Evolutionary conservation across 257 asterid species (phyloP).

Genomic region (Sherardia arvensis): DNA sequence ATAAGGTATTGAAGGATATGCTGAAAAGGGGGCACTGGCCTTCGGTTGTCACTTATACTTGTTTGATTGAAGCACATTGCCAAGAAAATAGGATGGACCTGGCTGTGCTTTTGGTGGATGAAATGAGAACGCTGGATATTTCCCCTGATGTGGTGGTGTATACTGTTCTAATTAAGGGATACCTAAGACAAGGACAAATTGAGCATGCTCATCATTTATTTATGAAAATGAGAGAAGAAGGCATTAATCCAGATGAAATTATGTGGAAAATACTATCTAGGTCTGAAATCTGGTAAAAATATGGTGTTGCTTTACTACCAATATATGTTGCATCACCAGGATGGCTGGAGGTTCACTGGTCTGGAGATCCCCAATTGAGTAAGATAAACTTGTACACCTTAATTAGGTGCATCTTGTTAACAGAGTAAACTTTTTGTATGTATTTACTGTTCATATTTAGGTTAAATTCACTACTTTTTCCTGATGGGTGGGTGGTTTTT

Average conservation of each 20-base stretch:
- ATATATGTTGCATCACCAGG: neutral
- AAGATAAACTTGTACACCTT: too few relatives aligned
- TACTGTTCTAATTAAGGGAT: slow-evolving; percentile 35
- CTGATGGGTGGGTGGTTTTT: neutral
- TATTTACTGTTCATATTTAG: neutral
- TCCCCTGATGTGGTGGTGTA: slow-evolving; percentile 34
- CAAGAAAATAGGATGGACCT: slow-evolving; percentile 24
- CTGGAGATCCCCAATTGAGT: neutral
- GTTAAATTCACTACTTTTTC: neutral
- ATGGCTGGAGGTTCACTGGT: neutral
- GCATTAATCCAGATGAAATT: slow-evolving; percentile 24
- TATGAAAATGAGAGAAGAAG: slow-evolving; percentile 23
- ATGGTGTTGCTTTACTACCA: neutral
- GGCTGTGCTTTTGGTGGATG: slow-evolving; percentile 23
- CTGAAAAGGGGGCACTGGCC: slow-evolving; percentile 23
- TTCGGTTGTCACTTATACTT: slow-evolving; percentile 53
- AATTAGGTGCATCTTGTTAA: too few relatives aligned
- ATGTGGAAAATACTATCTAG: slow-evolving; percentile 14
- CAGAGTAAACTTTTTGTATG: neutral
- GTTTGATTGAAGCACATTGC: slow-evolving; percentile 44
- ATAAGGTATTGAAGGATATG: slow-evolving; percentile 41
- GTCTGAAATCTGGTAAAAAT: neutral
- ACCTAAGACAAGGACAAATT: slow-evolving; percentile 21
- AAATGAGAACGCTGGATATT: slow-evolving; percentile 28
- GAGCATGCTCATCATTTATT: slow-evolving; percentile 27